Base-by-base conservation (phyloP, 2,329 filamentous ascomycete species). In the Lachnellula arida region DNA sequence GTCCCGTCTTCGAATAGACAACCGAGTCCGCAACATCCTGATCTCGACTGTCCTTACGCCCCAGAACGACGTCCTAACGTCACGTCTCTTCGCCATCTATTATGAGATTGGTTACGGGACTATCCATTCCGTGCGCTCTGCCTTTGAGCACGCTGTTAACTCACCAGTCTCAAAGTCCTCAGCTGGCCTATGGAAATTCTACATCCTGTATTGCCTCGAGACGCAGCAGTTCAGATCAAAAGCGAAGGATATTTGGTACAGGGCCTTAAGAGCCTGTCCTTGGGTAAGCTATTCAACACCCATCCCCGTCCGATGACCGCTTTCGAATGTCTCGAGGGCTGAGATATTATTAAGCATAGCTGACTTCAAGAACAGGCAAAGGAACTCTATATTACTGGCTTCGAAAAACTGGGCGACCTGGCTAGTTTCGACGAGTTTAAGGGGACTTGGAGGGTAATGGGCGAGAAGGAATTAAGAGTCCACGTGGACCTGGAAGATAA, bases 21-120 rank as follows among this genome's bases (percentile, higher is more conserved):
- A 95, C 63, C 87, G 89, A 17, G 82, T 95, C 19, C 84, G 88
- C n/a, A 76, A 80, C 5, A 72, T 89, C 8, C 74, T 92, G 11
- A 72, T 78, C 19, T 69, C 74, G 25, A 69, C 65, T 7, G 63
- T 73, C 2, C 63, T 75, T 6, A 65, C 67, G 7, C 61, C 65
- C 40, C 64, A 59, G 17, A 61, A 65, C 22, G 68, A 72, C 22
- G 72, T 68, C 2, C 62, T 84, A n/a, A 73, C 76, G 0, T 73
- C 75, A 0, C 81, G 80, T 66, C 68, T 80, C 3, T 82, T 84
- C 62, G 74, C 76, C 0, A 79, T 88, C 17, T 74, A 76, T 56
- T 74, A 76, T 46, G 84, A 87, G 60, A 70, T 81, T 9, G 66
- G 72, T 28, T 75, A 75, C 51, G 75, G 71, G 2, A 83, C 80